Base-by-base conservation (phyloP, 805 yeast genomes). In the Candida railenensis region DNA sequence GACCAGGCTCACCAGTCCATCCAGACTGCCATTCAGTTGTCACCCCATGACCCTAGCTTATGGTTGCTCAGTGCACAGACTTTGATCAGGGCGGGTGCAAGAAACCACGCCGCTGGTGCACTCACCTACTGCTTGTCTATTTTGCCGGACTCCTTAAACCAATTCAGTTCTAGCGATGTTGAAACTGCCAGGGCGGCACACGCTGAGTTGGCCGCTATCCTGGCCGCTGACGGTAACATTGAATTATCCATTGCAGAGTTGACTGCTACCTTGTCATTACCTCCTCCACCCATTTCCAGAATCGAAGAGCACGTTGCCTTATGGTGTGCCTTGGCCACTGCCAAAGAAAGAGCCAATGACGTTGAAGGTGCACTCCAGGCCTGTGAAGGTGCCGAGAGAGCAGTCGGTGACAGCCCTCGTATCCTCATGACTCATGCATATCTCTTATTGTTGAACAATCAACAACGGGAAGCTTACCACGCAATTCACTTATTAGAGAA, bases 171-270 rank as follows among this genome's bases (percentile, higher is more conserved):
- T 1, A 57, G 58, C 3, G 78, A 74, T 40, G 58, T 76, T n/a
- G 77, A 76, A 44, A 66, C 77, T 1, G 76, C 80, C 0, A 65
- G 83, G 45, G 67, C 74, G 14, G 75, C 77, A 2, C 84, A 80
- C 61, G 73, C 79, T 3, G 82, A 80, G 53, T 62, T 82, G 40
- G 85, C 83, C 0, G 76, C 77, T 3, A 65, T 81, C n/a, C 78
- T 80, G 2, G 73, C 77, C 1, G 68, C 74, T 5, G 78, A 79
- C 22, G 77, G 77, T 15, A 73, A 80, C 53, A 64, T 73, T 34
- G 81, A 78, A 45, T 53, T 64, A 41, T 77, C 81, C n/a, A 69
- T 74, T 8, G 59, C 68, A 7, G 85, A 82, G 55, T 56, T 81
- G 34, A 69, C 73, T 15, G 71, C 75, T 1, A 78, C 83, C 1